phyloP scores from a whole-genome alignment of 495 filamentous ascomycete species.

The Neurospora discreta region DNA sequence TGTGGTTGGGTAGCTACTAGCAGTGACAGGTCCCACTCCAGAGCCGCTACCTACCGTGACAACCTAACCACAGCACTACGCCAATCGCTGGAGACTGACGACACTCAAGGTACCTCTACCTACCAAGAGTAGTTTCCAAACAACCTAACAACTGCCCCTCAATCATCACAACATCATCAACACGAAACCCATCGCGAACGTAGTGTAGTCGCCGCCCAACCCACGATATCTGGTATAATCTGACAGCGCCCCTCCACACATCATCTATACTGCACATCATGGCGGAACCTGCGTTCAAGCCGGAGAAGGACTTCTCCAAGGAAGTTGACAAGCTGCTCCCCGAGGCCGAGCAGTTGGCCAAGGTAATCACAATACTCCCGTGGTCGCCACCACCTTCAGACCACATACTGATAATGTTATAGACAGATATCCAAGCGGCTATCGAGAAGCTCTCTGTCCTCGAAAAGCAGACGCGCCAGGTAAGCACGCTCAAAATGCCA shows the following conservation, averaged over 20 bases:
- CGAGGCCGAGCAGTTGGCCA: constrained; percentile 75
- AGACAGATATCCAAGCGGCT: constrained; percentile 72
- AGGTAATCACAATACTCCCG: constrained; percentile 43
- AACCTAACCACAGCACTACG: constrained; percentile 1
- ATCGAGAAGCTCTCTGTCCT: constrained; percentile 84
- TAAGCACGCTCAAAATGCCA: constrained; percentile 28
- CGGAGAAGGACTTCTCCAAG: constrained; percentile 71
- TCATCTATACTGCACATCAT: constrained; percentile 18
- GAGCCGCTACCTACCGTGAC: constrained; percentile 1
- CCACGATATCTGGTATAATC: neutral
- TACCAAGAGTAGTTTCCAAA: neutral
- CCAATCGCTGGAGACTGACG: neutral
- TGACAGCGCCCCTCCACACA: neutral
- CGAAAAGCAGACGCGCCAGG: constrained; percentile 96
- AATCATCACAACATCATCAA: neutral
- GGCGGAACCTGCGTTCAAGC: constrained; percentile 41
- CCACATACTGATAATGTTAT: constrained; percentile 4
- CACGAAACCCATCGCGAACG: neutral
- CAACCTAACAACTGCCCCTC: neutral
- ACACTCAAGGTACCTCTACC: neutral
- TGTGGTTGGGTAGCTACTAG: neutral
- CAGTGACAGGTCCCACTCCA: neutral
- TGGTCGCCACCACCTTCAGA: neutral
- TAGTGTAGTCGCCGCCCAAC: neutral
- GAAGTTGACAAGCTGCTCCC: constrained; percentile 85